These are phyloP conservation scores for Pythium dissotocum DNA, from an alignment of 352 stramenopile genomes.

Conservation along the genomic window DNA sequence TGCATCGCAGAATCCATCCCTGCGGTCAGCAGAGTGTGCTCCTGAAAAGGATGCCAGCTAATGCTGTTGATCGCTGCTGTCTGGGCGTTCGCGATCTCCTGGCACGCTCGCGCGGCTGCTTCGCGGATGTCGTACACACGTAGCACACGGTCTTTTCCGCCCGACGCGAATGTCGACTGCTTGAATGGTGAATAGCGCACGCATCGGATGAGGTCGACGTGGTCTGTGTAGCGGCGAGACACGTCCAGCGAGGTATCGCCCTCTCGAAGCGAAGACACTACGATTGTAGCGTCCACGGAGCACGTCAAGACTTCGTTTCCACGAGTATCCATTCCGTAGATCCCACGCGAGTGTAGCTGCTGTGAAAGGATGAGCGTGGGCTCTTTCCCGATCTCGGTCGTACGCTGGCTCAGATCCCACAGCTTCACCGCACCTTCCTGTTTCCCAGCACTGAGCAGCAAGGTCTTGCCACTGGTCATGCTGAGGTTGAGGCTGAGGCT, in stretches of 20 bases:
- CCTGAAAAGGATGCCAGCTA: constrained; percentile 46
- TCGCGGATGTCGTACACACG: constrained; percentile 40
- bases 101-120: neutral
- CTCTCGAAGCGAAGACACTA: constrained; percentile 33
- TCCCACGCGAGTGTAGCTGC: constrained; percentile 43
- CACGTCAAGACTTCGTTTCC: constrained; percentile 40
- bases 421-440: constrained; percentile 44
- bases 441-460: constrained; percentile 51
- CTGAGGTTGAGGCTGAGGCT: constrained; percentile 42
- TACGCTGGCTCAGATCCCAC: constrained; percentile 51
- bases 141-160: constrained; percentile 48
- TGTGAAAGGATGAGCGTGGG: constrained; percentile 24
- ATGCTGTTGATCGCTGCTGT: constrained; percentile 54
- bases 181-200: constrained; percentile 34
- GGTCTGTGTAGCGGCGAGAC: constrained; percentile 35
- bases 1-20: constrained; percentile 50
- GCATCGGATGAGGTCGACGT: constrained; percentile 48
- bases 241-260: constrained; percentile 18
- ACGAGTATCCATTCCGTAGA: constrained; percentile 49
- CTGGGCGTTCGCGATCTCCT: constrained; percentile 35
- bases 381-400: constrained; percentile 27
- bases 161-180: constrained; percentile 36
- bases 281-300: constrained; percentile 49
- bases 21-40: constrained; percentile 43
- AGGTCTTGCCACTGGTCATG: constrained; percentile 24